These are phyloP conservation scores for Jacaranda mimosifolia DNA, from an alignment of 257 asterid genomes.

Conservation along the genomic window DNA sequence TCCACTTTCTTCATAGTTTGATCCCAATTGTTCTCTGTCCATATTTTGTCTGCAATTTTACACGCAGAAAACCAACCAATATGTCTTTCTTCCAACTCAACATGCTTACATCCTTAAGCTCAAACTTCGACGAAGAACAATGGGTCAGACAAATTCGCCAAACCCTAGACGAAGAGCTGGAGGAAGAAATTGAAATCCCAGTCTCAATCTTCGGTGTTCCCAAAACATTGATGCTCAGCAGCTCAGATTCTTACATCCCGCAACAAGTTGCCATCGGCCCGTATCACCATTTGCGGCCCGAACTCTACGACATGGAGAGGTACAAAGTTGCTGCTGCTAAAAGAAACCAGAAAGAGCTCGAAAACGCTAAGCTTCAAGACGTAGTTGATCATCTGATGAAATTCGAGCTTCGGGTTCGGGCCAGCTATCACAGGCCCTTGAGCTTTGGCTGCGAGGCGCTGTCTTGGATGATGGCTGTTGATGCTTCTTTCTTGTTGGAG, in stretches of 20 bases:
- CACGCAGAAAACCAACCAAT: no score
- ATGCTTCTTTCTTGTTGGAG: conserved; percentile 64
- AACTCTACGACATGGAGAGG: conserved; percentile 63
- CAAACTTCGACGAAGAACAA: conserved; percentile 42
- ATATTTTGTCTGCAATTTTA: no score
- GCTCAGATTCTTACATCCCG: conserved; percentile 58
- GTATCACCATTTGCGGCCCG: conserved; percentile 56
- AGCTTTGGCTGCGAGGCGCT: conserved; percentile 48
- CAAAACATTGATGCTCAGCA: conserved; percentile 39
- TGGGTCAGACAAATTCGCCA: conserved; percentile 52
- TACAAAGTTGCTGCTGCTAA: conserved; percentile 59
- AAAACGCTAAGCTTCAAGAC: conserved; percentile 34
- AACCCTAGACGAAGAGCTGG: conserved; percentile 47
- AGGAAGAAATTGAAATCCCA: conserved; percentile 45
- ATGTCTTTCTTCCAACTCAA: neutral
- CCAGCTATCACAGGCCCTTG: conserved; percentile 46
- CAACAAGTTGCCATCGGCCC: conserved; percentile 72
- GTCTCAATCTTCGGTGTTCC: conserved; percentile 68
- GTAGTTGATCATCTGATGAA: conserved; percentile 39
- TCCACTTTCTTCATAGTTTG: no score
- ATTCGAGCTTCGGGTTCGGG: conserved; percentile 43
- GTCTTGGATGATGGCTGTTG: conserved; percentile 75
- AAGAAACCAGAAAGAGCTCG: conserved; percentile 39
- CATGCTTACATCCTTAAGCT: conserved; percentile 10
- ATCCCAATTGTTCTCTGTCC: no score